Conservation (phyloP, 495 filamentous ascomycete species). For the Xylaria intraflava region DNA sequence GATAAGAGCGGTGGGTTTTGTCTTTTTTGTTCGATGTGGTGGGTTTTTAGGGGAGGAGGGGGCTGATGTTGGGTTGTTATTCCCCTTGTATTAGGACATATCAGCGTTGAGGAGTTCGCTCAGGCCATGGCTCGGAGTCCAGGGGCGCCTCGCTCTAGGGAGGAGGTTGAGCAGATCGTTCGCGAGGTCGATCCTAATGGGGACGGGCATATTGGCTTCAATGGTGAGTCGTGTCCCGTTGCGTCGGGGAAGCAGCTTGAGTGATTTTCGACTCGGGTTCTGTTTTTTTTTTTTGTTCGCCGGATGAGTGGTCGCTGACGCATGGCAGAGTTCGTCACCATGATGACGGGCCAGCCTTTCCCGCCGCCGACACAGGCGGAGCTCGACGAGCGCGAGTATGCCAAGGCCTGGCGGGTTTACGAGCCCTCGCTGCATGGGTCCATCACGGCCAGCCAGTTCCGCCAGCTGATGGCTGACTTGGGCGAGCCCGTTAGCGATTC, state of each 20-base stretch:
- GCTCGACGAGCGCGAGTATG: constrained; percentile 19
- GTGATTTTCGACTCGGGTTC: too few relatives aligned
- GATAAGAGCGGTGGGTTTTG: constrained; percentile 28
- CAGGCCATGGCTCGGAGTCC: neutral
- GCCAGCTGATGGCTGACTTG: constrained; percentile 22
- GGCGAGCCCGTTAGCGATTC: constrained; percentile 24
- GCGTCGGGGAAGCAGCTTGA: too few relatives aligned
- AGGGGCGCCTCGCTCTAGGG: constrained; percentile 24
- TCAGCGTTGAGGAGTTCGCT: neutral
- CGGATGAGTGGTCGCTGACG: constrained; percentile 9
- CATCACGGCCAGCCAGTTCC: constrained; percentile 24
- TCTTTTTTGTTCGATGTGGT: constrained; percentile 24
- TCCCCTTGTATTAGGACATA: neutral
- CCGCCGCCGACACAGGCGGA: constrained; percentile 4
- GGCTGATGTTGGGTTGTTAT: neutral
- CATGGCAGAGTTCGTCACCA: constrained; percentile 26
- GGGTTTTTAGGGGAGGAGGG: too few relatives aligned
- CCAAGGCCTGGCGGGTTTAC: constrained; percentile 22
- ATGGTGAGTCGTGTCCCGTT: constrained; percentile 22
- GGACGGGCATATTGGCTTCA: constrained; percentile 33
- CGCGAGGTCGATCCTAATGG: constrained; percentile 32
- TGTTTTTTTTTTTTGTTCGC: neutral
- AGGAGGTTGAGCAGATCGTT: constrained; percentile 29
- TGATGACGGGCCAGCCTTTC: constrained; percentile 31
- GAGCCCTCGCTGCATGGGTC: constrained; percentile 23